Conservation (phyloP, 768 basidiomycete species). For the Calvatia gigantea region DNA sequence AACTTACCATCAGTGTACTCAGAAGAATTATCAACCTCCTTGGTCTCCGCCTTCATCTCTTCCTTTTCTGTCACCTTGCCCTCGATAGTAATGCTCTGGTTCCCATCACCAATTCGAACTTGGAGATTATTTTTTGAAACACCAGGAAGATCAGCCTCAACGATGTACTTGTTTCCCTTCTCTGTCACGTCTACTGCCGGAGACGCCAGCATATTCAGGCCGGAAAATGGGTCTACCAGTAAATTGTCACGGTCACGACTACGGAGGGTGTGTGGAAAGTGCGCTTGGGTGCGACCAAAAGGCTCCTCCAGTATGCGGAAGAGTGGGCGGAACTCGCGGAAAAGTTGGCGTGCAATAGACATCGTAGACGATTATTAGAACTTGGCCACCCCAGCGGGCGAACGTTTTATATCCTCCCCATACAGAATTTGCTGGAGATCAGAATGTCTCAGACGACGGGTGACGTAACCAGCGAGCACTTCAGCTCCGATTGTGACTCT, state of each 20-base stretch:
- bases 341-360: constrained; percentile 62
- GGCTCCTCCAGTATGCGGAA: constrained; percentile 79
- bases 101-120: constrained; percentile 66
- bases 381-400: not conserved
- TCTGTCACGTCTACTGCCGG: constrained; percentile 71
- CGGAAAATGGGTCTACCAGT: constrained; percentile 48
- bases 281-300: constrained; percentile 32
- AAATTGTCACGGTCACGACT: constrained; percentile 4
- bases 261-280: not conserved
- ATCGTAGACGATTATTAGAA: constrained; percentile 28
- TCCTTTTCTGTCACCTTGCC: constrained; percentile 39
- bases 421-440: constrained; percentile 3
- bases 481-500: not conserved
- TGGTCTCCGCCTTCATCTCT: constrained; percentile 15
- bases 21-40: constrained; percentile 19
- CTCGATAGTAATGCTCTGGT: constrained; percentile 69
- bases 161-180: constrained; percentile 56
- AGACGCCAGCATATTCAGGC: constrained; percentile 24
- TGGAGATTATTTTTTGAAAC: constrained; percentile 75
- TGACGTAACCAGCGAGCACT: too few relatives aligned
- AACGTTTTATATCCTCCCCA: not conserved
- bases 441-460: too few relatives aligned
- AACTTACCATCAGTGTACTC: constrained; percentile 28
- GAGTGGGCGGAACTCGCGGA: constrained; percentile 71
- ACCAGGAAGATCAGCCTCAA: constrained; percentile 78